Percentiles rank a stretch among this genome's conserved stretches.
Evolutionary conservation across 352 stramenopile genomes (phyloP).

Genomic region (Elongisporangium undulatum): DNA sequence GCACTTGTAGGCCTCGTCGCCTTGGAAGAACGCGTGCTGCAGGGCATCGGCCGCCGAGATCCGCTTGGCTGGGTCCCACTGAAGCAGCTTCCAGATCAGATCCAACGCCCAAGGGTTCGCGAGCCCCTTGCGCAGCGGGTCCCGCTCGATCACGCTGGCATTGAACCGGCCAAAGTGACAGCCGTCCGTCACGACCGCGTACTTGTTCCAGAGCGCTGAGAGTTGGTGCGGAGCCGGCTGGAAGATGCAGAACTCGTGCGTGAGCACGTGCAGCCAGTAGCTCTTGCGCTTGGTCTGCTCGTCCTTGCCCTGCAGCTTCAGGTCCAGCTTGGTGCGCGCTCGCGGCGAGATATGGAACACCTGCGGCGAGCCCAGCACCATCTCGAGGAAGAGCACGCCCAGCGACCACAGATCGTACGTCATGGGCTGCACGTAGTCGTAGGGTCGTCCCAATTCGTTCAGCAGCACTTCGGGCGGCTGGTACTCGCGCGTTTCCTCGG

Average conservation of each 20-base stretch:
- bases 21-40: slow-evolving; percentile 84
- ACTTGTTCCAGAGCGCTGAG: slow-evolving; percentile 53
- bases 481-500: slow-evolving; percentile 94
- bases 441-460: slow-evolving; percentile 45
- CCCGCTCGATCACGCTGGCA: slow-evolving; percentile 83
- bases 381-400: slow-evolving; percentile 94
- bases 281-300: slow-evolving; percentile 39
- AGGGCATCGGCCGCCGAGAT: slow-evolving; percentile 77
- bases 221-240: slow-evolving; percentile 53
- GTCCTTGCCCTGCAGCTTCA: slow-evolving; percentile 52
- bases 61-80: slow-evolving; percentile 89
- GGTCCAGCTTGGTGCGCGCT: slow-evolving; percentile 89
- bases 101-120: slow-evolving; percentile 80
- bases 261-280: slow-evolving; percentile 77
- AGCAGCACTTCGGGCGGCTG: slow-evolving; percentile 91
- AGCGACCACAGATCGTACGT: slow-evolving; percentile 93
- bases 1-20: slow-evolving; percentile 54
- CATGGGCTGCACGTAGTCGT: slow-evolving; percentile 50
- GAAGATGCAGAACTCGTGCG: slow-evolving; percentile 83
- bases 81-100: slow-evolving; percentile 92
- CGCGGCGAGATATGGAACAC: slow-evolving; percentile 79
- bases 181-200: slow-evolving; percentile 68
- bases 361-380: slow-evolving; percentile 92
- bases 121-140: slow-evolving; percentile 90
- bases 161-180: slow-evolving; percentile 92